Percentiles rank a stretch among this genome's conserved stretches.
Evolutionary conservation across 148 eudicot species (phyloP).

Genomic region (Silene conica): DNA sequence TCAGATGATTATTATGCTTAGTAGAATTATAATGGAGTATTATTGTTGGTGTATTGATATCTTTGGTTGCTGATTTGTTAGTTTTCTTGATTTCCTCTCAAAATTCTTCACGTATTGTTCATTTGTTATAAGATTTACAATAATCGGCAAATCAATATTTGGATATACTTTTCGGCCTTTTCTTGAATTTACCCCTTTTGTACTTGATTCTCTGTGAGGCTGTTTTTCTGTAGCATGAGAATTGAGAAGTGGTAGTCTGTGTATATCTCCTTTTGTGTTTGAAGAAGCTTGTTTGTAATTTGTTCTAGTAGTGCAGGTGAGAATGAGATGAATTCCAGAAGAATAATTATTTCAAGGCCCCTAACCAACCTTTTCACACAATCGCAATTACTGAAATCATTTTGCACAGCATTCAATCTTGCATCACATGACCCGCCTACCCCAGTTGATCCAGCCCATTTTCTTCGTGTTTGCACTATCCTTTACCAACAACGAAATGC

Average conservation of each 20-base stretch:
- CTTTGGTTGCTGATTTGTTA: too few relatives aligned
- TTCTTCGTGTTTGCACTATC: constrained; percentile 74
- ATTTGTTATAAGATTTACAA: neutral
- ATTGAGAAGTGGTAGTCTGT: neutral
- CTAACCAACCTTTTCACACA: constrained; percentile 16
- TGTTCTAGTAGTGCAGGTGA: constrained; percentile 15
- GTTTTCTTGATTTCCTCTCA: neutral
- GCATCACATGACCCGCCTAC: constrained; percentile 24
- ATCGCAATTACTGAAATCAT: neutral
- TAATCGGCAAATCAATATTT: neutral
- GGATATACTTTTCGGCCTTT: neutral
- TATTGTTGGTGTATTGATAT: too few relatives aligned
- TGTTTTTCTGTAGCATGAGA: neutral
- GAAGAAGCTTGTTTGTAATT: neutral
- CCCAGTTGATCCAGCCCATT: constrained; percentile 49
- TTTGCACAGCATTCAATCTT: constrained; percentile 20
- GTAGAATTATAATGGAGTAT: too few relatives aligned
- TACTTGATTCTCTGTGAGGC: neutral
- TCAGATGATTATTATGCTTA: too few relatives aligned
- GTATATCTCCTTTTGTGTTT: too few relatives aligned
- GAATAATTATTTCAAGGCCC: constrained; percentile 16
- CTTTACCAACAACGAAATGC: constrained; percentile 82
- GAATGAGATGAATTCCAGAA: constrained; percentile 17
- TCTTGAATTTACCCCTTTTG: neutral
- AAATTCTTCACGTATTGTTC: neutral